A percentile compares a stretch with the other conserved stretches of the same genome.
phyloP scores from a whole-genome alignment of 2,329 filamentous ascomycete species.

The Parafenestella ontariensis region DNA sequence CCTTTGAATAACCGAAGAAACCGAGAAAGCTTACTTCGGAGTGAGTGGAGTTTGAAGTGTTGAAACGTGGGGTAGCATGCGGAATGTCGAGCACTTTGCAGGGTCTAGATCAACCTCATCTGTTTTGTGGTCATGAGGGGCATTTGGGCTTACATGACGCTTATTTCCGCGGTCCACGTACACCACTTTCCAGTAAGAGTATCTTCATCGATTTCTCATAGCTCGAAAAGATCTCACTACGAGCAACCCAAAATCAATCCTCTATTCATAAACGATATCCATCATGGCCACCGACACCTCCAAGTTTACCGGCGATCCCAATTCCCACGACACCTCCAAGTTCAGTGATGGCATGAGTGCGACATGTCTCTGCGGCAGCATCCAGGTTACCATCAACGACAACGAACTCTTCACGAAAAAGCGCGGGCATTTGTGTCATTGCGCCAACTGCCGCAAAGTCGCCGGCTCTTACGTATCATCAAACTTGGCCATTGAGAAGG shows the following conservation, averaged over 20 bases:
- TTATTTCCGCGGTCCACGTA: neutral
- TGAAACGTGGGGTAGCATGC: no score
- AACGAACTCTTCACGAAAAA: conserved; percentile 53
- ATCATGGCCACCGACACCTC: conserved; percentile 4
- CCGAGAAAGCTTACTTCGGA: no score
- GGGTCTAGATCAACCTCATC: neutral
- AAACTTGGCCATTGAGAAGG: conserved; percentile 52
- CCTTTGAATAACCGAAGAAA: no score
- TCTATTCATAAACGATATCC: neutral
- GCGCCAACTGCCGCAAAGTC: conserved; percentile 60
- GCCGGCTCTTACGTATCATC: conserved; percentile 53
- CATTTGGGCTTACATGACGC: neutral
- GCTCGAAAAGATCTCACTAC: neutral
- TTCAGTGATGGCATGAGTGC: conserved; percentile 49
- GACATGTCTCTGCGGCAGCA: conserved; percentile 56
- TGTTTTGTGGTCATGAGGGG: neutral
- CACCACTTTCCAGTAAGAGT: neutral
- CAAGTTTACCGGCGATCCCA: conserved; percentile 49
- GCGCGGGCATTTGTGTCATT: conserved; percentile 57
- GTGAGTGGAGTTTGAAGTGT: no score
- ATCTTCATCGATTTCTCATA: no score
- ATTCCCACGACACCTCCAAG: conserved; percentile 40
- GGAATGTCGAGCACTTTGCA: no score
- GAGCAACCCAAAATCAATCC: neutral
- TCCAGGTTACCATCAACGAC: conserved; percentile 59